Evolutionary conservation across 768 basidiomycete genomes (phyloP), one percentile per base, ranked within the genome.

Genomic region (Leucosporidium creatinivorum): DNA sequence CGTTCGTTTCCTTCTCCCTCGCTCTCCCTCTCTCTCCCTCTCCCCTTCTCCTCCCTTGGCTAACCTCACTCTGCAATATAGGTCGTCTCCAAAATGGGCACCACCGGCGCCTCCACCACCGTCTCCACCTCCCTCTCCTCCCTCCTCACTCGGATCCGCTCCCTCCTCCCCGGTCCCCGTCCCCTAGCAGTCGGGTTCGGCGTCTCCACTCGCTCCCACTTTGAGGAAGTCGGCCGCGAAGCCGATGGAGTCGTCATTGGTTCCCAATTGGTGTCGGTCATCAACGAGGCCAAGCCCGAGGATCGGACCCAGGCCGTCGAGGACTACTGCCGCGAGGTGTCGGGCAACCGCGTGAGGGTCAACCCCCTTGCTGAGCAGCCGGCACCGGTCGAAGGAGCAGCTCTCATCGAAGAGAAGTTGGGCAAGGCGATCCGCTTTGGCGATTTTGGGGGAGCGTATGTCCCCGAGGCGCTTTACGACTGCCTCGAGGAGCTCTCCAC

Each of bases 171-270:
- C 21, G 36, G 61, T 21, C 68, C 69, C 15, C 68, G 66, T 62
- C 91, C 96, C 5, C 82, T 99, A 57, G 94, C 92, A 4, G 94
- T 98, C 67, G 96, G 96, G 10, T 99, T 99, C 76, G 96, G 96
- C 59, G 91, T 99, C 10, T 87, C 93, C 28, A 93, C 87, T 19
- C 85, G 88, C 31, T 83, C 84, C 15, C 96, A 98, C 78, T 94
- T 93, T 78, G 86, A 93, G 59, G 81, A 84, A 56, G 91, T 94
- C 66, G 86, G 85, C 50, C 85, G 91, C 47, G 91, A 91, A n/a
- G 93, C 94, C 7, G 92, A 97, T 73, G 96, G 88, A 56, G 91
- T 97, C 44, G 94, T 97, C 61, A 85, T 99, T 62, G 96, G 96
- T 51, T 93, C 89, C 72, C 85, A 86, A 56, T 80, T 99, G 62